phyloP scores from a whole-genome alignment of 169 alveolate genomes.

The Cystoisospora suis region DNA sequence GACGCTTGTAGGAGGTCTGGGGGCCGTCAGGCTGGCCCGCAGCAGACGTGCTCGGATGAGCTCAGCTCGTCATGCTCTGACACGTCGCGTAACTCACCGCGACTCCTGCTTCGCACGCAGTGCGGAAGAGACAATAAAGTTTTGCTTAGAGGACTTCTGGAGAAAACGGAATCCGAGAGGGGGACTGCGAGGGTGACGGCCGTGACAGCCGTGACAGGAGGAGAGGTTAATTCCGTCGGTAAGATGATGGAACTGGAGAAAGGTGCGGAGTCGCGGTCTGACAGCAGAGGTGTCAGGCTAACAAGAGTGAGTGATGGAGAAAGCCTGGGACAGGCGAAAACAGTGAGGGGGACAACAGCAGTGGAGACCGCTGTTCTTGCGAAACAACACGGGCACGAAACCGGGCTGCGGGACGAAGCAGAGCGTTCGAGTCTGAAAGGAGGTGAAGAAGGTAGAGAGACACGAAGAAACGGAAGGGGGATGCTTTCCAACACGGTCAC shows the following conservation, averaged over 20 bases:
- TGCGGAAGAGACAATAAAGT: neutral
- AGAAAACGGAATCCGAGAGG: too few species aligned
- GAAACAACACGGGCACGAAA: too few species aligned
- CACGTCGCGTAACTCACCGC: neutral
- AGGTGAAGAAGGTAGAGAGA: too few species aligned
- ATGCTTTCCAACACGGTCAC: too few species aligned
- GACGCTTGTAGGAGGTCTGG: neutral
- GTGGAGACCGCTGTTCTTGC: too few species aligned
- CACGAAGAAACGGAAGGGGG: too few species aligned
- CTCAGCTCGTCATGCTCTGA: neutral
- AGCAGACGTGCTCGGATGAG: neutral
- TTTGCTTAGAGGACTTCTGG: too few species aligned
- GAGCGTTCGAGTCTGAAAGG: too few species aligned
- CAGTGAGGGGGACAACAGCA: neutral
- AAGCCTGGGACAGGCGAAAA: neutral
- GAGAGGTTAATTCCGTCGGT: neutral
- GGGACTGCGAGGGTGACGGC: conserved; percentile 2
- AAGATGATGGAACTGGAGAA: neutral
- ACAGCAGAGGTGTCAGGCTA: neutral
- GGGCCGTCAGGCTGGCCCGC: neutral
- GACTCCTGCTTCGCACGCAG: neutral
- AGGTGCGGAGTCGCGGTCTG: neutral
- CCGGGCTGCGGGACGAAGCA: too few species aligned
- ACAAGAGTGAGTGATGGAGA: neutral
- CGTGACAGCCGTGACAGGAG: neutral